Base-by-base conservation (phyloP, 164 flowering plant species). In the Sextonia rubra region DNA sequence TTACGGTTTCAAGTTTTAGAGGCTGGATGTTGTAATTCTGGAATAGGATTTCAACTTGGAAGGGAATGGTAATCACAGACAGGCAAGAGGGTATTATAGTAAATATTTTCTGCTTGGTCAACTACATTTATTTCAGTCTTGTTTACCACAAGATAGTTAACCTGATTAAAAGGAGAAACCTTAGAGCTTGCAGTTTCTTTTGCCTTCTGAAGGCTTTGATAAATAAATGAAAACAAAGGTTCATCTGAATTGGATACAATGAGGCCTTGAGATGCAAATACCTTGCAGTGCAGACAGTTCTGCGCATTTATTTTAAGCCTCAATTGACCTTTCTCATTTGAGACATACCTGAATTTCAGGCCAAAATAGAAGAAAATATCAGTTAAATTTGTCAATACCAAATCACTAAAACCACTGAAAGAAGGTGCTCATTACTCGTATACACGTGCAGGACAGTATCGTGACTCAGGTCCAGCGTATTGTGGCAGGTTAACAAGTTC, bases 361-460 rank as follows among this genome's bases (percentile, higher is more conserved):
- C 4, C 26, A 12, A n/a, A 37, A 18, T 61, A 4, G 14, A 74
- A 22, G 18, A 14, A 65, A 32, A n/a, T 6, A 47, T 63, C 5
- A 71, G 47, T 44, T 17, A 23, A 6, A 18, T 26, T 24, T 37
- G 65, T 62, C 30, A 25, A 32, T 18, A 60, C 14, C 4, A 73
- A 37, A 60, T 15, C 49, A 47, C 4, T 30, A 12, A 64, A 71
- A 72, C 61, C 22, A 58, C 32, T 77, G 22, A 71, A 48, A 23
- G 74, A 37, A 65, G 63, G 68, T 29, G 7, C 11, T 52, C 56
- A 73, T 86, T 93, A 95, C 99, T 93, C 99, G 26, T 95, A 93
- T 75, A 93, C 99, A 79, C 91, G 96, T 29, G 99, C 99, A 37
- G 99, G 98, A 75, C 98, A 95, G 80, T 91, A 95, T 84, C 97